Evolutionary conservation across 306 rosid genomes (phyloP).

Genomic region (Vicia faba): DNA sequence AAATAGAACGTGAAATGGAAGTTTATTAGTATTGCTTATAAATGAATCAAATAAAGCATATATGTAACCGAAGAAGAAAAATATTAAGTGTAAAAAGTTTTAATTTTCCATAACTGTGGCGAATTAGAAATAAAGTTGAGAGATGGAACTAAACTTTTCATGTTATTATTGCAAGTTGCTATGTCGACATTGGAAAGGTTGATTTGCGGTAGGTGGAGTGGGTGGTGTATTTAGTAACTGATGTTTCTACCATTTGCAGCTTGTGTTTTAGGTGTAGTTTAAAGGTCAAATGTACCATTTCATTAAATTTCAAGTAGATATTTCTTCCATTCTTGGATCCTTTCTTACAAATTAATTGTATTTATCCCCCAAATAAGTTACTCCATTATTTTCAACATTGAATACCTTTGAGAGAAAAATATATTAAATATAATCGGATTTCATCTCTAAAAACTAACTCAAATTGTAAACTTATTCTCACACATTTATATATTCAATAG

Average conservation of each 20-base stretch:
- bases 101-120: conserved; percentile 25
- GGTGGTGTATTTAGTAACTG: conserved; percentile 39
- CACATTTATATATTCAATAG: no score
- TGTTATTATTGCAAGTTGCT: conserved; percentile 35
- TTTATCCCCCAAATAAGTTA: neutral
- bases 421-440: no score
- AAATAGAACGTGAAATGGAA: conserved; percentile 63
- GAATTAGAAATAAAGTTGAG: conserved; percentile 18
- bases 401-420: no score
- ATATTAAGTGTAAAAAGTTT: neutral
- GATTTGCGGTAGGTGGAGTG: conserved; percentile 45
- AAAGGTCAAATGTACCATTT: conserved; percentile 32
- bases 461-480: no score
- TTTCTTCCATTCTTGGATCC: conserved; percentile 1
- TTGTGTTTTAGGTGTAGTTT: conserved; percentile 12
- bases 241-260: conserved; percentile 27
- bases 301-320: conserved; percentile 26
- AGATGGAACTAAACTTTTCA: neutral
- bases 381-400: no score
- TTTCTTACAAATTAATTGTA: conserved; percentile 34
- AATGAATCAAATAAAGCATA: conserved; percentile 40
- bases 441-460: no score
- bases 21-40: conserved; percentile 46
- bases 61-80: conserved; percentile 20
- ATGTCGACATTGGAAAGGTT: conserved; percentile 41